Evolutionary conservation across 106 monocot genomes (phyloP), one percentile per base, ranked within the genome.

Genomic region (Dendrobium chrysotoxum): DNA sequence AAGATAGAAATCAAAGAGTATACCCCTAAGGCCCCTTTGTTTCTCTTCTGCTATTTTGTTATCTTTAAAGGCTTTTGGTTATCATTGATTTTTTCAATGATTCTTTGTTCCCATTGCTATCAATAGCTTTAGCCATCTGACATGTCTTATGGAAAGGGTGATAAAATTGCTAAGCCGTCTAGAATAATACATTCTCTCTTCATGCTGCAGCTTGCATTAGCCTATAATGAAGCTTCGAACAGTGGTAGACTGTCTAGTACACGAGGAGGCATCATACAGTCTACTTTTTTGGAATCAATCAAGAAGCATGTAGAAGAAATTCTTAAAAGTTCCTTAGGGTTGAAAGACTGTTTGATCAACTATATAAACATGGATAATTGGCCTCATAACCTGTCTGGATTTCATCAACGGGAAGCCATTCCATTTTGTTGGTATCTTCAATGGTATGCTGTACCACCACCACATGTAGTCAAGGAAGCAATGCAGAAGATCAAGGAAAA

Each of bases 401-500:
- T 53, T 18, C 73, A 77, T 73, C 82, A 78, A 71, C 40, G 40
- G 1, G 81, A 90, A 40, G 86, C 83, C 10, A 82, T 91, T 16
- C 41, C 88, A 75, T 91, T 98, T 26, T 87, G 88, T 73, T 98
- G 98, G 91, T 98, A 98, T 79, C 94, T 98, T 85, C 85, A 87
- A 25, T 98, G 94, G 98, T 95, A 91, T 76, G 50, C 55, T 64
- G 80, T 98, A 31, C 95, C 98, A 13, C 79, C 87, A 30, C 75
- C 85, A 23, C 79, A 87, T 75, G 68, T 82, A 39, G 81, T 98
- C 7, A 85, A 74, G 38, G 87, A 81, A 40, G 91, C 87, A 26
- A 26, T 85, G 38, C 77, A 86, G 28, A 91, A 85, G 78, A 89
- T 93, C 76, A 89, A 82, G 26, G 28, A 25, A 28, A 86, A 82